phyloP scores from a whole-genome alignment of 306 rosid genomes.

The Cucumis melo region DNA sequence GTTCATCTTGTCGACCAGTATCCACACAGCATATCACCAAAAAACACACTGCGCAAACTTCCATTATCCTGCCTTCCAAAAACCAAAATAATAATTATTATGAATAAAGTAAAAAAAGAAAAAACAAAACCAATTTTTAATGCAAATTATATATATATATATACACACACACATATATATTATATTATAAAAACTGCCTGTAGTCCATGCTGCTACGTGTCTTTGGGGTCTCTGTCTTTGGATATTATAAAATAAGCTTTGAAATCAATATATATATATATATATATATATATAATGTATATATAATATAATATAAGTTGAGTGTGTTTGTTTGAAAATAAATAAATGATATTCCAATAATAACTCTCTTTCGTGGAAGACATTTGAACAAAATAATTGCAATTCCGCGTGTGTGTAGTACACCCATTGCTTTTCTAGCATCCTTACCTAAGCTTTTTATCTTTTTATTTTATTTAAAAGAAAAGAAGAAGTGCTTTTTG shows the following conservation, averaged over 20 bases:
- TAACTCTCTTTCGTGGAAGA: constrained; percentile 23
- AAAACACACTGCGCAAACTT: background rate
- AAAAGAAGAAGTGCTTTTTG: background rate
- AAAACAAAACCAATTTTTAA: too few species aligned
- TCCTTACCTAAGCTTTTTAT: background rate
- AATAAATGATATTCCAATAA: too few species aligned
- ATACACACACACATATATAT: too few species aligned
- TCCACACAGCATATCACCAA: constrained; percentile 8
- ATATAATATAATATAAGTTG: too few species aligned
- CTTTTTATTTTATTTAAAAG: fast-evolving
- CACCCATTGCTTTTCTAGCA: background rate
- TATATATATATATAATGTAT: too few species aligned
- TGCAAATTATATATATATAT: too few species aligned
- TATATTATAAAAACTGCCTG: background rate
- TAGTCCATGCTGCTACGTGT: background rate
- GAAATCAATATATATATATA: too few species aligned
- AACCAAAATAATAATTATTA: too few species aligned
- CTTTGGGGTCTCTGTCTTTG: background rate
- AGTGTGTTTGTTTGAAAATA: too few species aligned
- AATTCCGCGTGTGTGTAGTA: constrained; percentile 1
- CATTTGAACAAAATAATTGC: background rate
- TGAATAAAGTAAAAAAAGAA: too few species aligned
- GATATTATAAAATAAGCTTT: background rate
- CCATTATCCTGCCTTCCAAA: background rate
- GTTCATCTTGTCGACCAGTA: constrained; percentile 24